Conservation (phyloP, 2,329 filamentous ascomycete species). For the Neonectria sp. region DNA sequence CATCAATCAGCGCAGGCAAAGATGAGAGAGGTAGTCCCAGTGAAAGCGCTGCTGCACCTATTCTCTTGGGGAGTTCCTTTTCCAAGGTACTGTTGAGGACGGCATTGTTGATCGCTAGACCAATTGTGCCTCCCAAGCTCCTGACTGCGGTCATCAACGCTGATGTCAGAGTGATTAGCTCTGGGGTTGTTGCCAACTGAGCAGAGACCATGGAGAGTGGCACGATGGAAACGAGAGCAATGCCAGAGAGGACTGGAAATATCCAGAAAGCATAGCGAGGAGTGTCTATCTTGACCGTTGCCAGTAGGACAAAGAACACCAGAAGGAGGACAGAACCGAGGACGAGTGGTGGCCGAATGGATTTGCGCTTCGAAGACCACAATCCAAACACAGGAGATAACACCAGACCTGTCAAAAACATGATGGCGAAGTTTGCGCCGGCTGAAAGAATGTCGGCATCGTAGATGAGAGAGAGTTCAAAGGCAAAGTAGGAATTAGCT, state of each 20-base stretch:
- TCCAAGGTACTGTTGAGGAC: constrained; percentile 8
- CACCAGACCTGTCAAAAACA: neutral
- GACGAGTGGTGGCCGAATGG: neutral
- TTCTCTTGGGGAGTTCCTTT: constrained; percentile 7
- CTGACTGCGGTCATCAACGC: constrained; percentile 5
- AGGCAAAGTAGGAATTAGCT: constrained; percentile 3
- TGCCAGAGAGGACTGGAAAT: neutral
- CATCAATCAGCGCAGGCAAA: neutral
- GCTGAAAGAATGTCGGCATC: neutral
- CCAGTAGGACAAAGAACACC: constrained; percentile 2
- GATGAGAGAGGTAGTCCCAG: constrained; percentile 1
- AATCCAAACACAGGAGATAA: neutral
- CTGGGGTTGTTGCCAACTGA: constrained; percentile 9
- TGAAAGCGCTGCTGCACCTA: neutral
- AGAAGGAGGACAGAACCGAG: neutral
- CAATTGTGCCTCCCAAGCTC: constrained; percentile 5
- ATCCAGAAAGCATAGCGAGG: neutral
- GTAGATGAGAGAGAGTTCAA: neutral
- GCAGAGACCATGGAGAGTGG: constrained; percentile 14
- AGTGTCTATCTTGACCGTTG: constrained; percentile 4
- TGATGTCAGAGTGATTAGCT: constrained; percentile 12
- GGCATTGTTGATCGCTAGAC: constrained; percentile 14
- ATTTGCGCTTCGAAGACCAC: constrained; percentile 4
- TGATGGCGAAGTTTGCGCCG: neutral
- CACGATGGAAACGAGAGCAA: neutral